phyloP scores from a whole-genome alignment of 805 yeast species.

The Candida loeiensis region DNA sequence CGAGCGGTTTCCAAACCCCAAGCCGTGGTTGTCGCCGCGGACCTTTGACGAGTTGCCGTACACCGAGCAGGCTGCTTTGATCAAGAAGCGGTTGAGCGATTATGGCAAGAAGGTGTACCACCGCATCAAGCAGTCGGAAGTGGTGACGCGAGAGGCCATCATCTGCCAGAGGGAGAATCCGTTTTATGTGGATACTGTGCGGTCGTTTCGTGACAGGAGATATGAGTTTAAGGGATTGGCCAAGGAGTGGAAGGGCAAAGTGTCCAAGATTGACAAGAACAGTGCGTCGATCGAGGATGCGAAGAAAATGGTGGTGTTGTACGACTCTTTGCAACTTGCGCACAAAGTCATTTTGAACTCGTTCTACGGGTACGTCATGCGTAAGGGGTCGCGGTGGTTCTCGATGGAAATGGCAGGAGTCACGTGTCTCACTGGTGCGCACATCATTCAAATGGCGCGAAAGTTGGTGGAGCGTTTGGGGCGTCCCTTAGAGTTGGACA shows the following conservation, averaged over 20 bases:
- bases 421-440: constrained; percentile 96
- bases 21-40: constrained; percentile 53
- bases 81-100: constrained; percentile 76
- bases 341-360: constrained; percentile 96
- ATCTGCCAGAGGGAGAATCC: constrained; percentile 98
- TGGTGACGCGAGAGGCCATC: constrained; percentile 85
- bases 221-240: constrained; percentile 93
- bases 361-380: constrained; percentile 97
- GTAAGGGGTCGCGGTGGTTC: constrained; percentile 98
- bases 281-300: constrained; percentile 80
- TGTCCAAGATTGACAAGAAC: constrained; percentile 45
- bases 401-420: constrained; percentile 99
- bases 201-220: constrained; percentile 91
- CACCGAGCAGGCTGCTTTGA: constrained; percentile 68
- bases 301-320: constrained; percentile 85
- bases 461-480: constrained; percentile 88
- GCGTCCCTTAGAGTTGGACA: constrained; percentile 91
- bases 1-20: constrained; percentile 68
- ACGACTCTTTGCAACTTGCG: constrained; percentile 93
- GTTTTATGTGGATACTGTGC: constrained; percentile 90
- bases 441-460: constrained; percentile 96
- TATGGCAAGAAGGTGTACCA: constrained; percentile 85
- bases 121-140: constrained; percentile 74
- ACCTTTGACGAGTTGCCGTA: constrained; percentile 74
- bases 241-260: constrained; percentile 89